Conservation (phyloP, 208 protist species). For the Acanthamoeba lenticulata region DNA sequence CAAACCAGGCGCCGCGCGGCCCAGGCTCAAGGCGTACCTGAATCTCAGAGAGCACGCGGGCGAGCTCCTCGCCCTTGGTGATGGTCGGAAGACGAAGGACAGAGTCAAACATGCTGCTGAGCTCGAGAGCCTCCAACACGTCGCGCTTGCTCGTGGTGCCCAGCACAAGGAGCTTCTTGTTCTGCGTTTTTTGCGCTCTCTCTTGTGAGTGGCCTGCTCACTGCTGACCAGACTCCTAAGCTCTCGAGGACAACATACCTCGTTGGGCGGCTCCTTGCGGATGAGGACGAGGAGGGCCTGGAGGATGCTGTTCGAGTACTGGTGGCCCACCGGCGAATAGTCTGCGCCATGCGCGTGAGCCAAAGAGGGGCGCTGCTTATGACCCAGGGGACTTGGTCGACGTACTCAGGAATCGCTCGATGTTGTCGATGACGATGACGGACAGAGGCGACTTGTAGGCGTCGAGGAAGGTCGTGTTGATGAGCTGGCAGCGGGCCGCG, state of each 20-base stretch:
- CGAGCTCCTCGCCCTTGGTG: not conserved
- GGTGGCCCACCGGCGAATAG: slow-evolving; percentile 96
- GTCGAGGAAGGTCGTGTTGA: slow-evolving; percentile 96
- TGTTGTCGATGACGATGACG: slow-evolving; percentile 98
- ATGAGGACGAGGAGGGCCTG: slow-evolving; percentile 96
- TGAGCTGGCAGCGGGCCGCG: not conserved
- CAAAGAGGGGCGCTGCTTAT: not conserved
- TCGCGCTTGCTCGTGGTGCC: slow-evolving; percentile 92
- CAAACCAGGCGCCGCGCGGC: not conserved
- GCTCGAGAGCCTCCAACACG: slow-evolving; percentile 93
- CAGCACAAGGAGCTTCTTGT: slow-evolving; percentile 94
- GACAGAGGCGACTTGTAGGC: slow-evolving; percentile 96
- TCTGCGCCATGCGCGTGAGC: slow-evolving; percentile 87
- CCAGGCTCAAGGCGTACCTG: not conserved
- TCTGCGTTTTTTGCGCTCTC: slow-evolving; percentile 69
- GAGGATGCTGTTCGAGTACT: slow-evolving; percentile 98
- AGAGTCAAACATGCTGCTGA: slow-evolving; percentile 89
- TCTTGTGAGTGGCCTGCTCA: not conserved
- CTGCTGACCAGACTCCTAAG: not conserved
- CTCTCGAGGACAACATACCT: not conserved
- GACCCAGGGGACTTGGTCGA: not conserved
- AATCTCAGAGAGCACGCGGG: slow-evolving; percentile 56
- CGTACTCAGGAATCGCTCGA: slow-evolving; percentile 93
- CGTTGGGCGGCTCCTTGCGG: slow-evolving; percentile 91
- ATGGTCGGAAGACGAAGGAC: slow-evolving; percentile 51